Evolutionary conservation across 1,284 basidiomycete genomes (phyloP).

Genomic region (Marasmius sp.): DNA sequence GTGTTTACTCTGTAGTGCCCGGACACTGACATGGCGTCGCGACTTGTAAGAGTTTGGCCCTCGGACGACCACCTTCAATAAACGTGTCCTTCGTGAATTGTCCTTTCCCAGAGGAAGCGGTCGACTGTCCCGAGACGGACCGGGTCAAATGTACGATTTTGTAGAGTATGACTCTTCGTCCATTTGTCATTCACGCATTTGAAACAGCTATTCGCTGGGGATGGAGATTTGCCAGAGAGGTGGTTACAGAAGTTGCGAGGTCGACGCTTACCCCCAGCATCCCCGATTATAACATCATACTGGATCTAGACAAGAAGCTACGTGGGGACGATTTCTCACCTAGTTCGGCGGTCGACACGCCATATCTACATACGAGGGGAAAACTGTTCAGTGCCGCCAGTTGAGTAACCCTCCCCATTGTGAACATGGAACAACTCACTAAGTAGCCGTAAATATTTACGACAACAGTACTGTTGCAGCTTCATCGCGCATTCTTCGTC

Average conservation of each 20-base stretch:
- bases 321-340: slow-evolving; percentile 8
- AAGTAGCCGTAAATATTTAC: too few relatives aligned
- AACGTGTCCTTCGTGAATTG: slow-evolving; percentile 37
- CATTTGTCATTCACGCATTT: neutral
- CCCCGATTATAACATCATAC: slow-evolving; percentile 14
- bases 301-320: slow-evolving; percentile 15
- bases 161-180: neutral
- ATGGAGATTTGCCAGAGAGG: slow-evolving; percentile 6
- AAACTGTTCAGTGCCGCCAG: neutral
- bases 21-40: neutral
- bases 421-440: slow-evolving; percentile 40
- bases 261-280: slow-evolving; percentile 5
- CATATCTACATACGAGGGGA: neutral
- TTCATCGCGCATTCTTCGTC: slow-evolving; percentile 50
- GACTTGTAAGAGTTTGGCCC: slow-evolving; percentile 28
- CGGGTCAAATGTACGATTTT: slow-evolving; percentile 20
- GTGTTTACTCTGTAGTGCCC: neutral
- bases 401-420: neutral
- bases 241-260: slow-evolving; percentile 10
- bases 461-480: slow-evolving; percentile 41
- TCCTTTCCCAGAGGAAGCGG: slow-evolving; percentile 29
- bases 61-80: slow-evolving; percentile 39
- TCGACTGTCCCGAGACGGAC: slow-evolving; percentile 24
- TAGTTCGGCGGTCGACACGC: slow-evolving; percentile 3
- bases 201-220: neutral